These are phyloP conservation scores for Globisporangium acanthophoron DNA, from an alignment of 352 stramenopile species.

Conservation along the genomic window DNA sequence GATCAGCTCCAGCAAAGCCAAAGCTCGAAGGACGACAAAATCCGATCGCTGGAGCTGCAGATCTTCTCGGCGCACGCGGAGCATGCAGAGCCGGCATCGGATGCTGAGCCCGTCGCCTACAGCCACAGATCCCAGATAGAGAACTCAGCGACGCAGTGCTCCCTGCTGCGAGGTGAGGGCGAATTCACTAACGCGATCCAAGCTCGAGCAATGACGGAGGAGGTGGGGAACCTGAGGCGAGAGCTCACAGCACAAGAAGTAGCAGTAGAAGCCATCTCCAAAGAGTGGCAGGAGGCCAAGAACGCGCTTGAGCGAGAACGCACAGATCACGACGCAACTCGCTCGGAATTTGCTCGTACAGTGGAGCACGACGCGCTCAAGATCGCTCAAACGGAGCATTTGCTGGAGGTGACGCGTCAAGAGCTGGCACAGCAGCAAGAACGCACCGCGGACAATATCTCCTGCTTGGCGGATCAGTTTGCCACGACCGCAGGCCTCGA, in stretches of 20 bases:
- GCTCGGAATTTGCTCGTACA: neutral
- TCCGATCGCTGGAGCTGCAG: slow-evolving; percentile 14
- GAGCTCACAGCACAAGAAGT: neutral
- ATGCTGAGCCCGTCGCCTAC: neutral
- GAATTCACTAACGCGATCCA: neutral
- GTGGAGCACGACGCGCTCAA: neutral
- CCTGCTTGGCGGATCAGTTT: neutral
- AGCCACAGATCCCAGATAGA: neutral
- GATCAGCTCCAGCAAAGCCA: slow-evolving; percentile 16
- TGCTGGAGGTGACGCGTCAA: slow-evolving; percentile 1
- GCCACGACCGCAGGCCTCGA: neutral
- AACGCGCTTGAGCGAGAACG: neutral
- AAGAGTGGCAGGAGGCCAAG: neutral
- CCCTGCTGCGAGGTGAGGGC: neutral
- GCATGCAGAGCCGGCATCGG: neutral
- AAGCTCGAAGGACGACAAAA: slow-evolving; percentile 7
- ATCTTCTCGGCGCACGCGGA: neutral
- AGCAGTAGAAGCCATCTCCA: neutral
- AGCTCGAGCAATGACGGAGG: neutral
- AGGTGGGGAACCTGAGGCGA: neutral
- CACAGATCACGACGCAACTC: neutral
- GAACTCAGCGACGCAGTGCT: slow-evolving; percentile 1
- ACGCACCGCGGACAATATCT: slow-evolving; percentile 1
- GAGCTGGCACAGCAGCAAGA: slow-evolving; percentile 7
- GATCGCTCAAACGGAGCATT: neutral